Evolutionary conservation across 495 filamentous ascomycete genomes (phyloP), one percentile per base, ranked within the genome.

Genomic region (Trichoderma reesei): DNA sequence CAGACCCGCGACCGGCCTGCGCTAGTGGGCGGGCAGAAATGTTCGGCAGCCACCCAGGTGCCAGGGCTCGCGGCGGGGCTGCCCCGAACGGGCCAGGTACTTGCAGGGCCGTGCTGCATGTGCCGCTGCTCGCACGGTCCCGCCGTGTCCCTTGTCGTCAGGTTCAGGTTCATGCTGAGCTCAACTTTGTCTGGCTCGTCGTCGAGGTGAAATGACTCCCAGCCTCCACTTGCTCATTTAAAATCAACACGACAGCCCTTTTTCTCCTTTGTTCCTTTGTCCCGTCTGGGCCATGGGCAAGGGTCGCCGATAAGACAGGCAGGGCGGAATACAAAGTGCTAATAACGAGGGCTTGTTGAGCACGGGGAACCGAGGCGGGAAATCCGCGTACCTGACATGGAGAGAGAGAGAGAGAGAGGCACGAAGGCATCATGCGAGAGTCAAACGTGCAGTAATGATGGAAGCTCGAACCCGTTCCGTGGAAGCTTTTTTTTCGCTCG

Each of bases 1-100:
- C 61, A 48, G 61, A 62, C 60, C 60, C 60, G 60, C 59, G 18
- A 61, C 34, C 59, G 36, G 36, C 59, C 59, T 39, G 59, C 59
- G 59, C 59, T 61, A 61, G 59, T 39, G 59, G 59, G n/a, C 34
- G 34, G 59, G 34, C 51, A 56, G 51, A 56, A 56, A 56, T 56
- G 51, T 56, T 56, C 51, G 51, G 51, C 51, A 56, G 51, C 51
- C 51, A 33, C 51, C 51, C n/a, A n/a, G n/a, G n/a, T n/a, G n/a
- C n/a, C n/a, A 56, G 51, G 51, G 51, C 51, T 56, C 9, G 51
- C 51, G 34, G 20, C 20, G 51, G 20, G 26, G 20, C n/a, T 48
- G 8, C 9, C 20, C 51, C 26, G 18, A n/a, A n/a, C n/a, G n/a
- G 20, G 51, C 51, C 31, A 2, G 51, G 51, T 56, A 56, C 51